Conservation (phyloP, 2,329 filamentous ascomycete genomes). For the Fusarium armeniacum region DNA sequence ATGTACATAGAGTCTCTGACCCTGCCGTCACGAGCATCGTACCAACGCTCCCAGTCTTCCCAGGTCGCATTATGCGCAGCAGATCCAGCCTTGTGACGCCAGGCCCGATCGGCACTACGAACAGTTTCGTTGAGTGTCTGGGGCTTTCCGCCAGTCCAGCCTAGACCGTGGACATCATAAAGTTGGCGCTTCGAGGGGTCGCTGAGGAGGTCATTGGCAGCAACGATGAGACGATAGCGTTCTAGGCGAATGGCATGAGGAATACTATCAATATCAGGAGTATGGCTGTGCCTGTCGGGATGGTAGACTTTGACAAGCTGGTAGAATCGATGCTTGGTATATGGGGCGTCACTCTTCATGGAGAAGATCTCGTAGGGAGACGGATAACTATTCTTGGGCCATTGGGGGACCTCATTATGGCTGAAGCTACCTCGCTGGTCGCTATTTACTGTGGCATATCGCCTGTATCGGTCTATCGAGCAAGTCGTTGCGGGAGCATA, state of each 20-base stretch:
- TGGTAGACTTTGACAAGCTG: slow-evolving; percentile 96
- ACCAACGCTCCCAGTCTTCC: slow-evolving; percentile 96
- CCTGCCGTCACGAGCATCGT: slow-evolving; percentile 65
- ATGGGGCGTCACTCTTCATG: slow-evolving; percentile 70
- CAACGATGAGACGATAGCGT: slow-evolving; percentile 88
- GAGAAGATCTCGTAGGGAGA: slow-evolving; percentile 94
- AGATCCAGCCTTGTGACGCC: slow-evolving; percentile 64
- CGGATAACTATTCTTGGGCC: slow-evolving; percentile 67
- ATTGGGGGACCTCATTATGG: slow-evolving; percentile 51
- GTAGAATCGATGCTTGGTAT: slow-evolving; percentile 88
- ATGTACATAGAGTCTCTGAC: slow-evolving; percentile 72
- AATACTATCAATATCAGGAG: slow-evolving; percentile 39
- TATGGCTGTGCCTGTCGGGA: slow-evolving; percentile 74
- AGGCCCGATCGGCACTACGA: slow-evolving; percentile 60
- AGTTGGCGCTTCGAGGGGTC: slow-evolving; percentile 81
- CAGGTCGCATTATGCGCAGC: slow-evolving; percentile 85
- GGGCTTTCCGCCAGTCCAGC: slow-evolving; percentile 77
- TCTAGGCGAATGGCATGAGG: slow-evolving; percentile 78
- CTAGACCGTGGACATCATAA: slow-evolving; percentile 85
- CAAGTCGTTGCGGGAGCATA: slow-evolving; percentile 10
- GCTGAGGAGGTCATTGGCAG: slow-evolving; percentile 89
- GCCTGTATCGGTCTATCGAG: slow-evolving; percentile 24
- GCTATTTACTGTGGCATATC: slow-evolving; percentile 45
- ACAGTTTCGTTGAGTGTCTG: slow-evolving; percentile 60
- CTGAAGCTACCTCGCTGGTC: slow-evolving; percentile 12